A percentile compares a stretch with the other conserved stretches of the same genome.
Evolutionary conservation across 2,329 filamentous ascomycete genomes (phyloP).

Genomic region (Malbranchea cinnamomea): DNA sequence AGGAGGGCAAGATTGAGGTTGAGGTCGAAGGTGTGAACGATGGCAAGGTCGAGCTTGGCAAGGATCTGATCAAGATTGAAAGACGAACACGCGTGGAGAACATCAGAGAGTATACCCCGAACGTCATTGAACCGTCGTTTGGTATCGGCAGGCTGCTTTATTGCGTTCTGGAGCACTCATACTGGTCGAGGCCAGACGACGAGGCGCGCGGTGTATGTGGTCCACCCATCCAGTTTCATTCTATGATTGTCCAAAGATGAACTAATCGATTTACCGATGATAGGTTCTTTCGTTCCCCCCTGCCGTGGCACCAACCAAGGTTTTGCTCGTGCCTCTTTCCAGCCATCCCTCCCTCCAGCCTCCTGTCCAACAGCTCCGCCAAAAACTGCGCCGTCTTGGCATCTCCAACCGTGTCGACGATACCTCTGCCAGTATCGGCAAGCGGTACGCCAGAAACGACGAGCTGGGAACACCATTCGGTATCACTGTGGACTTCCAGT

Average conservation of each 20-base stretch:
- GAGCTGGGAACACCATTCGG: constrained; percentile 89
- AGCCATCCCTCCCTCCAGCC: constrained; percentile 67
- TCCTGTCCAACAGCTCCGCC: constrained; percentile 56
- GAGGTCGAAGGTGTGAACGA: constrained; percentile 52
- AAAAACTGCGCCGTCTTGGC: constrained; percentile 59
- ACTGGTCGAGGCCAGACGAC: constrained; percentile 77
- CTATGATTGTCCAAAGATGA: background rate
- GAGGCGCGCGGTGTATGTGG: constrained; percentile 71
- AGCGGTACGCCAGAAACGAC: constrained; percentile 88
- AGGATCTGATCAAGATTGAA: constrained; percentile 70
- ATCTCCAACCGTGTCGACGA: constrained; percentile 80
- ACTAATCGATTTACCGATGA: background rate
- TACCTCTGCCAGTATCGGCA: constrained; percentile 82
- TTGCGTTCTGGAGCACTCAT: constrained; percentile 83
- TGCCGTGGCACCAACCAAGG: constrained; percentile 81
- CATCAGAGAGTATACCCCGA: constrained; percentile 80
- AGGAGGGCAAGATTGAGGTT: constrained; percentile 60
- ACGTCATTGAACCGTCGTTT: constrained; percentile 94
- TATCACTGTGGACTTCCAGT: constrained; percentile 93
- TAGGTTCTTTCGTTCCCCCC: constrained; percentile 61
- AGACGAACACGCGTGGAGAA: constrained; percentile 71
- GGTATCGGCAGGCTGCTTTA: constrained; percentile 93
- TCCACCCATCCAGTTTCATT: background rate
- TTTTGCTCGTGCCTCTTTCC: constrained; percentile 80
- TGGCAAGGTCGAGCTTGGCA: constrained; percentile 64